Evolutionary conservation across 805 yeast genomes (phyloP).

Genomic region (Ogataea polymorpha): DNA sequence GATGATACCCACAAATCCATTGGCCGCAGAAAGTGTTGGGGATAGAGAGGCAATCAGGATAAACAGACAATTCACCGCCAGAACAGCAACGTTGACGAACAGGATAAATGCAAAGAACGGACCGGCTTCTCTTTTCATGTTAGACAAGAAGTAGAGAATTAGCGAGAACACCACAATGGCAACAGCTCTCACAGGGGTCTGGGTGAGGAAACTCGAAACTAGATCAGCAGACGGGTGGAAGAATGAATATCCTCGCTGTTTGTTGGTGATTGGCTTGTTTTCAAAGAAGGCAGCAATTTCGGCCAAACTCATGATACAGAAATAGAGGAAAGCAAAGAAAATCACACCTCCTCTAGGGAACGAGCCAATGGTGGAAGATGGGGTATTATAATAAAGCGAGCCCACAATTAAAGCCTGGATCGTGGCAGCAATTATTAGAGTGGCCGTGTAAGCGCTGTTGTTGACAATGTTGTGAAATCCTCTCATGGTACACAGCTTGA

Average conservation of each 20-base stretch:
- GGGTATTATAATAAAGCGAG: conserved; percentile 54
- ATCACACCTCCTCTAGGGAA: conserved; percentile 62
- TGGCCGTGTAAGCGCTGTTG: conserved; percentile 53
- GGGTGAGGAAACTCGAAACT: conserved; percentile 52
- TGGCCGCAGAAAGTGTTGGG: conserved; percentile 53
- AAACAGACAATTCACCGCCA: conserved; percentile 51
- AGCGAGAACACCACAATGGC: conserved; percentile 47
- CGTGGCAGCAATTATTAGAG: conserved; percentile 47
- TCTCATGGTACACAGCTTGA: conserved; percentile 49
- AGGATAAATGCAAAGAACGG: conserved; percentile 49
- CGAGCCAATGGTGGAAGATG: conserved; percentile 49
- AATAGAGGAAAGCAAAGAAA: conserved; percentile 58
- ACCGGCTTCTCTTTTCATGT: conserved; percentile 50
- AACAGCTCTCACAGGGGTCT: conserved; percentile 53
- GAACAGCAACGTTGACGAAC: conserved; percentile 38
- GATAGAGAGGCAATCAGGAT: conserved; percentile 50
- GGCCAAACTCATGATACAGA: conserved; percentile 58
- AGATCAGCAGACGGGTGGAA: conserved; percentile 66
- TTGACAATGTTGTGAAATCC: conserved; percentile 52
- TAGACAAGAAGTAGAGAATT: conserved; percentile 50
- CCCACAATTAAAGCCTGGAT: conserved; percentile 59
- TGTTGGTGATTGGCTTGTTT: conserved; percentile 60
- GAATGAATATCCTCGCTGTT: conserved; percentile 61
- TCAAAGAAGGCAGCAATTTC: conserved; percentile 59
- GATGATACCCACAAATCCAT: conserved; percentile 54